These are phyloP conservation scores for Hortiboletus rubellus DNA, from an alignment of 1,284 basidiomycete species.

Conservation along the genomic window DNA sequence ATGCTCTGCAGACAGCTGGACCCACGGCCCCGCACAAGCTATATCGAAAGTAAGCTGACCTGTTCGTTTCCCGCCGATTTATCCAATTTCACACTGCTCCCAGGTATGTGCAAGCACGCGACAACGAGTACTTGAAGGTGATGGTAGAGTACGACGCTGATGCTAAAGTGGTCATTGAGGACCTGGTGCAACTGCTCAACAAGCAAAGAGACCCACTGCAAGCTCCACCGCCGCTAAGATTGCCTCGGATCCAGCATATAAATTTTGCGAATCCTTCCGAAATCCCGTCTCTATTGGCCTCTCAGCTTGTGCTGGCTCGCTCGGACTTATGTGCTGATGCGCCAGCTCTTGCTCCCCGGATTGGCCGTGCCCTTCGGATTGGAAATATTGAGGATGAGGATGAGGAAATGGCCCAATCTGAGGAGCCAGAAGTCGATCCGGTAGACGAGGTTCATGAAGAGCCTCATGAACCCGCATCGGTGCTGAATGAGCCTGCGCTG, in stretches of 20 bases:
- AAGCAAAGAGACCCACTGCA: constrained; percentile 1
- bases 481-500: constrained; percentile 5
- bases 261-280: constrained; percentile 19
- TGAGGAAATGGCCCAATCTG: too few species aligned
- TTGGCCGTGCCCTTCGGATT: too few species aligned
- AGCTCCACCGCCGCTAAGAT: neutral
- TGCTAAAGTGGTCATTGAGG: constrained; percentile 12
- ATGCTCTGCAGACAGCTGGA: constrained; percentile 7
- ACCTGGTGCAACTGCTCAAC: constrained; percentile 29
- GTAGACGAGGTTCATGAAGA: constrained; percentile 22
- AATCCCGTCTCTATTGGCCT: constrained; percentile 20
- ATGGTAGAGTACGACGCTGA: constrained; percentile 20
- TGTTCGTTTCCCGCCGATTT: too few species aligned
- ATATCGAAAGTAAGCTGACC: constrained; percentile 19
- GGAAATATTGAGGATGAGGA: too few species aligned
- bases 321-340: too few species aligned
- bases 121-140: constrained; percentile 9
- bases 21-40: neutral
- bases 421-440: constrained; percentile 11
- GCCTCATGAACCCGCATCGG: constrained; percentile 2
- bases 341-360: too few species aligned
- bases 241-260: constrained; percentile 20
- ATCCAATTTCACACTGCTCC: too few species aligned
- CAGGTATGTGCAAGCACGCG: too few species aligned
- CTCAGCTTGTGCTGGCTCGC: constrained; percentile 3